Evolutionary conservation across 2,329 filamentous ascomycete species (phyloP), one percentile per base, ranked within the genome.

Genomic region (Pseudogymnoascus sp.): DNA sequence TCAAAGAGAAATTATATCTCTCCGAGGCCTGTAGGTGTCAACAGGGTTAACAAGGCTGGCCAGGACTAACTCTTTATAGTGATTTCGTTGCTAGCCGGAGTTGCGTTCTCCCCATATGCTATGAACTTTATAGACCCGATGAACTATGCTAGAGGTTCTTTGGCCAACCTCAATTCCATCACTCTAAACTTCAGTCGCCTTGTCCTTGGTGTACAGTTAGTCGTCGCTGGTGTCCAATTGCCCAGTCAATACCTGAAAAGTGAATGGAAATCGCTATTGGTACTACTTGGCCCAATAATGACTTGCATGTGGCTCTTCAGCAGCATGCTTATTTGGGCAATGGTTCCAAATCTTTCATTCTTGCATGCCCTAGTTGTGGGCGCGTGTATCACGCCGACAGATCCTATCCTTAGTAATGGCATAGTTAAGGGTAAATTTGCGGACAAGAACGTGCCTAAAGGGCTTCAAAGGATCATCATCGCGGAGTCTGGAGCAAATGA

Each of bases 341-440:
- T 96, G 66, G 85, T 93, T 1, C 90, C 90, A 0, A 77, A 85
- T 60, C 78, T 93, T 14, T 79, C 79, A 31, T 90, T 95, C 67
- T 79, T 96, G 1, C 89, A 95, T 68, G 89, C 93, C 0, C 80
- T 96, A 10, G 89, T 87, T 14, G 80, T 96, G 10, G 92, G 87
- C 1, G 89, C 92, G 0, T 96, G 92, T 71, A 86, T 97, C n/a
- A 95, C 93, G 2, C 93, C 92, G 0, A 96, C 93, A 0, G 93
- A 97, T 70, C 93, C 93, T 0, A 86, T 96, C 1, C 75, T 96
- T 38, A 93, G 89, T 14, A 93, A 95, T 67, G 89, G 89, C 2
- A 96, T 96, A 64, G 91, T 96, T 53, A 96, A 96, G 78, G 92
- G 92, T 34, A 93, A 90, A 70, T 97, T 96, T 72, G 93, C 93